Percentiles rank a stretch among this genome's conserved stretches.
These are phyloP conservation scores for Mortierella sp. DNA, from an alignment of 371 early-diverging fungal species.

Conservation along the genomic window DNA sequence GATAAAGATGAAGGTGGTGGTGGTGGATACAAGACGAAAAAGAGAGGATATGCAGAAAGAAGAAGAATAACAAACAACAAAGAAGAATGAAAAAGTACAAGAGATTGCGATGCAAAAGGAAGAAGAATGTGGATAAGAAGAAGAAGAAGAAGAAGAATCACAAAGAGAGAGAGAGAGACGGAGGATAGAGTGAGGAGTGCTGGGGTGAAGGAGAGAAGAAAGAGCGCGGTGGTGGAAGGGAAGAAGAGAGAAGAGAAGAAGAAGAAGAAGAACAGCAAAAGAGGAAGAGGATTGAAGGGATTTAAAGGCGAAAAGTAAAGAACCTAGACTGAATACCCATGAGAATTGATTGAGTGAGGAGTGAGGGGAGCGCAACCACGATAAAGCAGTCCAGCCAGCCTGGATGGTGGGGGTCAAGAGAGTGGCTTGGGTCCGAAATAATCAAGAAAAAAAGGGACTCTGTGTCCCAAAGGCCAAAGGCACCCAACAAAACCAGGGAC, in stretches of 20 bases:
- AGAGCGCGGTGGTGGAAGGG: neutral
- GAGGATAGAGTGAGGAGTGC: neutral
- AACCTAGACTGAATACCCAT: slow-evolving; percentile 2
- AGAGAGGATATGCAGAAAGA: slow-evolving; percentile 2
- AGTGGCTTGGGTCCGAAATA: slow-evolving; percentile 10
- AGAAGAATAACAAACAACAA: slow-evolving; percentile 7
- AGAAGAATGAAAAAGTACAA: slow-evolving; percentile 11
- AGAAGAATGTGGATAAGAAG: neutral
- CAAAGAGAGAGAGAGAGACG: neutral
- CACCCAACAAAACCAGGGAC: slow-evolving; percentile 15
- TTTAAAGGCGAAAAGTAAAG: neutral
- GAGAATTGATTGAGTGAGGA: neutral
- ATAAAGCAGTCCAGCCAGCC: neutral
- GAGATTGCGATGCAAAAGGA: neutral
- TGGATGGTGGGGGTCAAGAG: neutral
- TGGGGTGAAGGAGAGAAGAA: neutral
- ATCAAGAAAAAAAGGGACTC: neutral
- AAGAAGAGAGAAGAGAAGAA: neutral
- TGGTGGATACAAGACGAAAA: slow-evolving; percentile 3
- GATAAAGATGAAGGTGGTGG: neutral
- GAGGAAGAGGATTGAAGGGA: too few species aligned
- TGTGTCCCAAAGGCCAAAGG: neutral
- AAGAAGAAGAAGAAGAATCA: neutral
- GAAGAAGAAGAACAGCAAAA: neutral
- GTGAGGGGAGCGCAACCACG: neutral